A percentile compares a stretch with the other conserved stretches of the same genome.
Conservation (phyloP, 352 stramenopile species). For the Phytophthora chlamydospora region DNA sequence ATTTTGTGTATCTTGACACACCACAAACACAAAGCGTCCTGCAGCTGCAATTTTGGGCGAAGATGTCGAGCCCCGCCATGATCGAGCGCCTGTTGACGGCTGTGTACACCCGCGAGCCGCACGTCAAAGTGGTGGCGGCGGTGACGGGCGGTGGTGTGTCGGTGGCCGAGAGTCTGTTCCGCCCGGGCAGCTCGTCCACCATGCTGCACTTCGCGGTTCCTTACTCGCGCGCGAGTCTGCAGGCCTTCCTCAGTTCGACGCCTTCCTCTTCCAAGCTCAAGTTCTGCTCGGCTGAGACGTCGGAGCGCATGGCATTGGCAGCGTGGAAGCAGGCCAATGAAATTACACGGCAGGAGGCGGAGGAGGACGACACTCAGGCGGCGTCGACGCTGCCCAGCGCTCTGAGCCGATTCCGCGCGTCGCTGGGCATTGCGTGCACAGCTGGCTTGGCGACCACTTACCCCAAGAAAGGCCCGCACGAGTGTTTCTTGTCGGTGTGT, state of each 20-base stretch:
- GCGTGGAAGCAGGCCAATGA: slow-evolving; percentile 55
- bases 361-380: slow-evolving; percentile 27
- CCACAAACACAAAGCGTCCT: too few relatives aligned
- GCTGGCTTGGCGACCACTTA: slow-evolving; percentile 73
- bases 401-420: slow-evolving; percentile 41
- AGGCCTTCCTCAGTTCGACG: slow-evolving; percentile 48
- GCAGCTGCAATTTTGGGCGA: too few relatives aligned
- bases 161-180: slow-evolving; percentile 55
- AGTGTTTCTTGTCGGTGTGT: slow-evolving; percentile 77
- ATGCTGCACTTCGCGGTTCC: slow-evolving; percentile 75
- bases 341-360: slow-evolving; percentile 42
- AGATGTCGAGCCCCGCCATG: slow-evolving; percentile 11
- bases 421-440: slow-evolving; percentile 74
- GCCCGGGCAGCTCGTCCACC: slow-evolving; percentile 65
- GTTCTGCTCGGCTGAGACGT: slow-evolving; percentile 68
- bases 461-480: slow-evolving; percentile 61
- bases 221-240: slow-evolving; percentile 68
- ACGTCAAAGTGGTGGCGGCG: slow-evolving; percentile 59
- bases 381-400: slow-evolving; percentile 30
- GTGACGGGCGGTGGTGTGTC: slow-evolving; percentile 64
- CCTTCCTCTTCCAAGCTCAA: slow-evolving; percentile 23
- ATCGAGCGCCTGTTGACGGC: slow-evolving; percentile 60
- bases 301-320: slow-evolving; percentile 65
- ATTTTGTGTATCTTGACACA: too few relatives aligned
- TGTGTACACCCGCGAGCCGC: slow-evolving; percentile 58